Evolutionary conservation across 2,329 filamentous ascomycete species (phyloP), one percentile per base, ranked within the genome.

Genomic region (Fusarium illudens): DNA sequence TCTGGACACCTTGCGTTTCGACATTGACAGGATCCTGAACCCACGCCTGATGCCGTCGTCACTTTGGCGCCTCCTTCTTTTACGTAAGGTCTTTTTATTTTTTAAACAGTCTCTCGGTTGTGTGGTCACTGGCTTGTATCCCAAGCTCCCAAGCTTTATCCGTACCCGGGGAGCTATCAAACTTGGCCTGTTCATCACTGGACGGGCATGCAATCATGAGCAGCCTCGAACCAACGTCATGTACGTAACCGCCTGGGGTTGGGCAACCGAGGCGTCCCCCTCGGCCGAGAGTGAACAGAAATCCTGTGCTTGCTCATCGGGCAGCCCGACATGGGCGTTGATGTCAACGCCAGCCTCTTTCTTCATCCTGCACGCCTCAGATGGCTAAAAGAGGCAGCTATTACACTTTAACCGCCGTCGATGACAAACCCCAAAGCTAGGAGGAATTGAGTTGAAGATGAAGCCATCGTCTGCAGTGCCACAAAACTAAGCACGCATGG

Each of bases 171-270:
- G n/a, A 25, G 15, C 37, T 27, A 27, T 44, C 39, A 44, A 44
- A 44, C 39, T 42, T 27, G 39, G 22, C 25, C 39, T 44, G 39
- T 11, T 44, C 39, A 44, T 44, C 39, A 44, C 39, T 44, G 39
- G 39, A 27, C 22, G 20, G 25, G 22, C 15, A 27, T 44, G 29
- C 30, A 50, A 33, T 50, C 20, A 25, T 51, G 33, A 25, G 19
- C 27, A 42, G 34, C 44, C 55, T 56, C 42, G 44, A 49, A 59
- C 36, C 30, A 27, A 48, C 30, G 39, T 37, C 39, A 56, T 33
- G 42, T 32, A 17, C 46, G 34, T 22, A 46, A 59, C 52, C 34
- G 42, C 44, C 55, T 55, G 64, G 49, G 64, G 64, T 58, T 67
- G 62, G 46, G 29, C 19, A 58, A 36, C 12, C 25, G 49, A 46